phyloP scores from a whole-genome alignment of 148 eudicot genomes.

The Arctostaphylos glauca region DNA sequence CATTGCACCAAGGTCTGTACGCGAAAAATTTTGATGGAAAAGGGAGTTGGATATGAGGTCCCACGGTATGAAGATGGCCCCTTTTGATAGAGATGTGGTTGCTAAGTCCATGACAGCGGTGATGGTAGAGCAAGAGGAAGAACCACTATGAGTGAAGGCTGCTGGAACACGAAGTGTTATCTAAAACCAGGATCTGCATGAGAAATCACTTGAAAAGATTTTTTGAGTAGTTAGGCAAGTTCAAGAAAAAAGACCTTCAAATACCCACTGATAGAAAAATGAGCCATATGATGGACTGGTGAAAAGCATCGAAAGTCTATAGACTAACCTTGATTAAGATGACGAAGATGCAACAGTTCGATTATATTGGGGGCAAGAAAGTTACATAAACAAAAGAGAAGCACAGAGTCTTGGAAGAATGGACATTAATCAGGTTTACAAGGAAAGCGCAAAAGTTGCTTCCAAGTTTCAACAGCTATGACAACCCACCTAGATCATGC shows the following conservation, averaged over 20 bases:
- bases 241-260: neutral
- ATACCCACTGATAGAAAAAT: no score
- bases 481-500: neutral
- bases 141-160: conserved; percentile 16
- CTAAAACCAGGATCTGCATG: conserved; percentile 24
- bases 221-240: neutral
- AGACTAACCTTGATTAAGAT: neutral
- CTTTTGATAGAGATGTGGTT: conserved; percentile 29
- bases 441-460: neutral
- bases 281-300: neutral
- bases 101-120: conserved; percentile 32
- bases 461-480: neutral
- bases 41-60: conserved; percentile 42
- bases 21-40: conserved; percentile 36
- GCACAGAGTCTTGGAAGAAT: neutral
- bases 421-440: no score
- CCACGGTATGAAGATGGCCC: conserved; percentile 42
- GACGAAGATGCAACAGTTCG: neutral
- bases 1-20: conserved; percentile 36
- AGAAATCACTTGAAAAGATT: neutral
- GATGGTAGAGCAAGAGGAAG: conserved; percentile 37
- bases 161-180: conserved; percentile 21
- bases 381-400: neutral
- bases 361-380: neutral
- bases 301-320: neutral